Evolutionary conservation across 495 filamentous ascomycete genomes (phyloP), one percentile per base, ranked within the genome.

Genomic region (Letharia columbiana): DNA sequence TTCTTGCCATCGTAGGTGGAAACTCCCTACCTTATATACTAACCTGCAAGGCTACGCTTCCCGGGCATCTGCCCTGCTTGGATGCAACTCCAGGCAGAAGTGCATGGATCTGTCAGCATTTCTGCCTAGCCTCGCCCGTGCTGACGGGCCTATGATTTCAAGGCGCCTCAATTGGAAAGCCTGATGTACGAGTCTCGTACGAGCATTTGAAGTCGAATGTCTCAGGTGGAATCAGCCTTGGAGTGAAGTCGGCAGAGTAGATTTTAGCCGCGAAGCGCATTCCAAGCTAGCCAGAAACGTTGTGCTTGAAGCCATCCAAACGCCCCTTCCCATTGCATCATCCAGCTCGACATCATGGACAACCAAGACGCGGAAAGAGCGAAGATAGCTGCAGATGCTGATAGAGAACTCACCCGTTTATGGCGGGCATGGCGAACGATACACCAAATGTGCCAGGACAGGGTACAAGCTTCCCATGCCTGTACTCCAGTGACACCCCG

Each of bases 371-470:
- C 86, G 37, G 80, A 87, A 42, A 78, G 78, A 58, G 71, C 74
- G 54, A 70, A 71, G 65, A 71, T 75, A 64, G 81, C 77, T 59
- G 83, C 65, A 57, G 85, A 86, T 59, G 79, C 86, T 70, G 84
- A 87, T 64, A 83, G 87, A 75, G 86, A 88, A 72, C 78, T 87
- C 68, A 86, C 87, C 66, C 82, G 84, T 68, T 84, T 93, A 60
- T 96, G 91, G 91, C 89, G 91, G 76, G 90, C 89, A 71, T 93
- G 90, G 87, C 81, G 84, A 73, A 96, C 91, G 4, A 85, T 91
- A 64, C 87, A 92, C 73, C 89, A 95, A 80, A 91, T 96, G 91
- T 86, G 91, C 41, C 81, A 82, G 65, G 91, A 96, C 72, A 80
- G 91, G 70, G 90, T 93, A 81, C 62, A 56, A 18, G 0, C 15